Percentiles rank a stretch among this genome's conserved stretches.
These are phyloP conservation scores for Aphanomyces cochlioides DNA, from an alignment of 352 stramenopile genomes.

Conservation along the genomic window DNA sequence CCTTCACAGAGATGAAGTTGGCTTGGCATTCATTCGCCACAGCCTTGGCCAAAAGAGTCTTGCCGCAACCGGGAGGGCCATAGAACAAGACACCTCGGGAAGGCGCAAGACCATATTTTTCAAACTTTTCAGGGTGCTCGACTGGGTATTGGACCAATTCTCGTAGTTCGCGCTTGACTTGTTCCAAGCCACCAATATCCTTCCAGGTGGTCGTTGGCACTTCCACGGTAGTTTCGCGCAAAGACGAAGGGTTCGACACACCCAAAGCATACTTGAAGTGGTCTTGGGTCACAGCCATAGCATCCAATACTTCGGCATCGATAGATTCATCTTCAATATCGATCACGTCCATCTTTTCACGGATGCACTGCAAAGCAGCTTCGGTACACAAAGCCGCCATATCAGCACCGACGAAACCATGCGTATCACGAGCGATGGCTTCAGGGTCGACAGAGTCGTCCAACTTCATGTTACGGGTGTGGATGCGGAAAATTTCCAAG, in stretches of 20 bases:
- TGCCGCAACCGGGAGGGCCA: constrained; percentile 98
- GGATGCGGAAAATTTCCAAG: constrained; percentile 99
- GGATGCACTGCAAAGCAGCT: constrained; percentile 97
- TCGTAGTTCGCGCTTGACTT: constrained; percentile 98
- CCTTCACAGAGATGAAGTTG: constrained; percentile 99
- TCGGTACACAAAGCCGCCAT: constrained; percentile 99
- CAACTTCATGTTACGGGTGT: constrained; percentile 99
- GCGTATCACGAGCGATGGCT: constrained; percentile 96
- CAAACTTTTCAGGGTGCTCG: constrained; percentile 99
- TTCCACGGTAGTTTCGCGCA: constrained; percentile 99
- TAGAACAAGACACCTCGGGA: constrained; percentile 99
- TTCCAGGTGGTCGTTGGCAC: constrained; percentile 98
- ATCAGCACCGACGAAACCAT: constrained; percentile 99
- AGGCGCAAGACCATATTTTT: constrained; percentile 94
- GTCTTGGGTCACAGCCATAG: constrained; percentile 97
- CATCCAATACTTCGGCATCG: constrained; percentile 98
- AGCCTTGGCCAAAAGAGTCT: constrained; percentile 99
- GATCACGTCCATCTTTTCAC: constrained; percentile 99
- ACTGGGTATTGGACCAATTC: constrained; percentile 99
- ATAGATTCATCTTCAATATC: constrained; percentile 99
- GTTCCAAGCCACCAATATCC: constrained; percentile 98
- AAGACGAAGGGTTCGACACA: constrained; percentile 97
- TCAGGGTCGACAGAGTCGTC: constrained; percentile 98
- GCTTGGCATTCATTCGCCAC: constrained; percentile 99
- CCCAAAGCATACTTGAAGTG: constrained; percentile 99